Base-by-base conservation (phyloP, 2,329 filamentous ascomycete genomes). In the Cercospora sesami region DNA sequence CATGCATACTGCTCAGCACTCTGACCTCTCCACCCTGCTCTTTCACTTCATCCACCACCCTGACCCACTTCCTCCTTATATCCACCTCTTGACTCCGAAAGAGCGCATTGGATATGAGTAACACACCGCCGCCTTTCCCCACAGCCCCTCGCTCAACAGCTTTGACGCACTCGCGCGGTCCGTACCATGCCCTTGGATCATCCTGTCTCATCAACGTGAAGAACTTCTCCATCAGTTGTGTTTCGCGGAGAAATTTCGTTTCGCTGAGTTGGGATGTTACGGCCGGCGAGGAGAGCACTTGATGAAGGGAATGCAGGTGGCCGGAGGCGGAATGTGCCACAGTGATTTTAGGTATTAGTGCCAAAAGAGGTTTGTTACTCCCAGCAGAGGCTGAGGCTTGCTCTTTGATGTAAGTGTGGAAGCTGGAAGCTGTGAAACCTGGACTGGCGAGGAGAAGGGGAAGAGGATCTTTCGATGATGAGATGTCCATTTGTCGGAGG, bases 1-100 rank as follows among this genome's bases (percentile, higher is more conserved):
- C 94, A 79, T 98, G 94, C 76, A 96, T 91, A 75, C 91, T 94
- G 79, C 94, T 98, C 30, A 98, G 81, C n/a, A 98, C 87, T 64
- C 92, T 85, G 0, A 93, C 92, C 72, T 97, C 93, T 1, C 94
- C 95, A 5, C 94, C 95, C 71, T 93, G 90, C 3, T 84, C 81
- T 63, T 89, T 89, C n/a, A 98, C 94, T 70, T 89, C 90, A 78
- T 98, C 94, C 3, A 98, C 94, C 57, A 98, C 84, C 8, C 83
- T 83, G 0, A 98, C 94, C 84, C 94, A 98, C 71, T 89, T 87
- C 77, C 90, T 91, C 73, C 95, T 85, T 67, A 89, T 90, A 0
- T 84, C 86, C 5, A 97, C 86, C 66, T 96, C 89, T 74, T 94
- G 87, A 72, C 91, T 93, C 60, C 95, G 86, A 79, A 99, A 98